Base-by-base conservation (phyloP, 768 basidiomycete genomes). In the Amanita pallidorosea region DNA sequence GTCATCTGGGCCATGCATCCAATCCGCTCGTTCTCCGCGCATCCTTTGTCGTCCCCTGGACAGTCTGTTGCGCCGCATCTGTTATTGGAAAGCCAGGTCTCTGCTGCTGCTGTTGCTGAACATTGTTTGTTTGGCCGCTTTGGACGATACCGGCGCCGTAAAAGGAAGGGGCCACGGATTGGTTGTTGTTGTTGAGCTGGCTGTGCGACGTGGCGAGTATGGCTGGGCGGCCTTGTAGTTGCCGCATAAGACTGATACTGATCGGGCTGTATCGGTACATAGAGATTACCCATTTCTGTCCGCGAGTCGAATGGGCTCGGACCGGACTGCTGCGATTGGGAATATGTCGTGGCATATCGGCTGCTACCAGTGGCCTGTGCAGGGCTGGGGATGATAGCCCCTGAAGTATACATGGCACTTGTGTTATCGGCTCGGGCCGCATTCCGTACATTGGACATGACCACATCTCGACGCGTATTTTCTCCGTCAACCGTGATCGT, bases 251-350 rank as follows among this genome's bases (percentile, higher is more conserved):
- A 60, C 55, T 75, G 74, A 63, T 79, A 89, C 56, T 84, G 83
- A 22, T 91, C 88, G 31, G 88, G 84, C 62, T 90, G 89, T 74
- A 92, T 76, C 1, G 89, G 88, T 34, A 81, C 81, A 60, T 81
- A 92, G 65, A 91, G 63, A 51, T 76, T 76, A 37, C 77, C 79
- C 34, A 85, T 79, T 45, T 86, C 84, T 23, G 77, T 66, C 49
- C 82, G 74, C 45, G 78, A 63, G 42, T 84, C 82, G 58, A 83
- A 85, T 15, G 77, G 49, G 54, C 72, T 59, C 45, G 61, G 53
- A 45, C 64, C 54, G 53, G 71, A 67, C 48, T 67, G 68, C 55
- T 68, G 72, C 18, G 62, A 64, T 56, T 75, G 74, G 9, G 73
- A 63, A 54, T 80, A 87, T 40, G 76, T 73, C 20, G 76, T 63